Evolutionary conservation across 169 alveolate species (phyloP).

Genomic region (Cryptosporidium sp.): DNA sequence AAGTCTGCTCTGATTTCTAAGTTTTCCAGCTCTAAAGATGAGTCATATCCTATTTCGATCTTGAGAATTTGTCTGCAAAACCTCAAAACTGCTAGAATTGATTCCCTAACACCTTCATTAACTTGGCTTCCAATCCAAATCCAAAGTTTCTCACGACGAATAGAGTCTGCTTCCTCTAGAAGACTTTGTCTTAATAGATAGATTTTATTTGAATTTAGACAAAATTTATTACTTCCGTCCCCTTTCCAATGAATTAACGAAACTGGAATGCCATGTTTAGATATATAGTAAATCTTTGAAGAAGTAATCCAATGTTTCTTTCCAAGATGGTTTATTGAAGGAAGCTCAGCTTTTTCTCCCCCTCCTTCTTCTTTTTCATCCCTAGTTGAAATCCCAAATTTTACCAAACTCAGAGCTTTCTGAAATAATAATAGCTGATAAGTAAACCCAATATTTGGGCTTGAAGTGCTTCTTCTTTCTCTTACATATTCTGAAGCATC

Average conservation of each 20-base stretch:
- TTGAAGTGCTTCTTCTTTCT: conserved; percentile 74
- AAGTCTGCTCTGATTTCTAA: conserved; percentile 31
- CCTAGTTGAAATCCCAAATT: too few relatives aligned
- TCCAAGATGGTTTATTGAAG: conserved; percentile 1
- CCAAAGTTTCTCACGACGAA: conserved; percentile 47
- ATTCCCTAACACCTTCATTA: conserved; percentile 10
- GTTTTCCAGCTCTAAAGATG: conserved; percentile 51
- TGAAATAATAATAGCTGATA: conserved; percentile 75
- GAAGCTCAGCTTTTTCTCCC: background rate
- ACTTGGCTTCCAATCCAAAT: conserved; percentile 63
- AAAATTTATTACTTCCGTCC: background rate
- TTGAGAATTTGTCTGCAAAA: conserved; percentile 57
- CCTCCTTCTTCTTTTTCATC: background rate
- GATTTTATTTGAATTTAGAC: conserved; percentile 11
- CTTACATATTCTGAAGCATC: conserved; percentile 81
- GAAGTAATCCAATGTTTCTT: conserved; percentile 35
- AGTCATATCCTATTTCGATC: conserved; percentile 14
- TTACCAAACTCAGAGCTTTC: conserved; percentile 1
- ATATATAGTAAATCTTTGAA: conserved; percentile 14
- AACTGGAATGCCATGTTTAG: conserved; percentile 12
- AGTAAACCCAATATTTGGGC: conserved; percentile 80
- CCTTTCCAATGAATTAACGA: conserved; percentile 57
- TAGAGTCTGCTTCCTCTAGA: background rate
- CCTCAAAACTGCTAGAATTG: conserved; percentile 31
- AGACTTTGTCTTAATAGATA: conserved; percentile 51